Percentiles rank a stretch among this genome's conserved stretches.
Evolutionary conservation across 441 rosid species (phyloP).

Genomic region (Capsella rubella): DNA sequence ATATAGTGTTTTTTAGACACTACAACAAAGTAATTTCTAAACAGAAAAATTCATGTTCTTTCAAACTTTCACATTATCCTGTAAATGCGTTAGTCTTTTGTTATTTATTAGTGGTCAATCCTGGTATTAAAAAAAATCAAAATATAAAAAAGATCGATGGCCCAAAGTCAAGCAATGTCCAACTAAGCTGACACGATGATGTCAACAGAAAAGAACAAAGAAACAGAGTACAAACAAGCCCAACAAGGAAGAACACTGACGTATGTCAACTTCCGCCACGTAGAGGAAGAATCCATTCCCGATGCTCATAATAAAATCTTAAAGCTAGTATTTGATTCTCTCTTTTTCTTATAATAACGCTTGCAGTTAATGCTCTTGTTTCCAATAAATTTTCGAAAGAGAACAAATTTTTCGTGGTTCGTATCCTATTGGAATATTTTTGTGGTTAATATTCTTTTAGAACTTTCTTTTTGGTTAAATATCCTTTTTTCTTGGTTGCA

Average conservation of each 20-base stretch:
- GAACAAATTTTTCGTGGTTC: constrained; percentile 8
- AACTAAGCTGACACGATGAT: too few relatives aligned
- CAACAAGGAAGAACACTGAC: constrained; percentile 25
- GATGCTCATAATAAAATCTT: constrained; percentile 17
- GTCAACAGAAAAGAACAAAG: too few relatives aligned
- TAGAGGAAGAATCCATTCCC: constrained; percentile 22
- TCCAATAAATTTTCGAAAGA: not conserved
- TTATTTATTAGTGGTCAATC: too few relatives aligned
- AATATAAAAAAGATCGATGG: too few relatives aligned
- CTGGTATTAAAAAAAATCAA: too few relatives aligned
- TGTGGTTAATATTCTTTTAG: constrained; percentile 20
- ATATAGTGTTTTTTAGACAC: too few relatives aligned
- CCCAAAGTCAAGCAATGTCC: too few relatives aligned
- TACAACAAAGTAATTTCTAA: too few relatives aligned
- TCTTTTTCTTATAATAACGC: not conserved
- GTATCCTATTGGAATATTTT: constrained; percentile 12
- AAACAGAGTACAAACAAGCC: not conserved
- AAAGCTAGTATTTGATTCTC: constrained; percentile 32
- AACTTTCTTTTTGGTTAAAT: not conserved
- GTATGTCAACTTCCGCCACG: constrained; percentile 27
- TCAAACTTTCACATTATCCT: too few relatives aligned
- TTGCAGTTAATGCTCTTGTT: constrained; percentile 8
- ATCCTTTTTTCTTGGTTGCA: not conserved
- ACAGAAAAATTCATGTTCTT: too few relatives aligned
- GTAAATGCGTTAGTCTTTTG: too few relatives aligned